Conservation (phyloP, 257 asterid genomes). For the Gentiana straminea region DNA sequence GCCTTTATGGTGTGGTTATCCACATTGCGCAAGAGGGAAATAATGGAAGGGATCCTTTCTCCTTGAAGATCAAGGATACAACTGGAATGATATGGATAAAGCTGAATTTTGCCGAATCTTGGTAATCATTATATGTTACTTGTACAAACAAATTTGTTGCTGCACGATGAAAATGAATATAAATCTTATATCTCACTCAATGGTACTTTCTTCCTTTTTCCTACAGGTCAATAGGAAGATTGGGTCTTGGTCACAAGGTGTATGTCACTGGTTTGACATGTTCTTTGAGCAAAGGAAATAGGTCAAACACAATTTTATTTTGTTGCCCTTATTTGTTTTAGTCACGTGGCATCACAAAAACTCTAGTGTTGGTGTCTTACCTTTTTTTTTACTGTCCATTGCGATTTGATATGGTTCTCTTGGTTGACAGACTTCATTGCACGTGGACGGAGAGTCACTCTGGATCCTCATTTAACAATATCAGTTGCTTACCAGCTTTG, state of each 20-base stretch:
- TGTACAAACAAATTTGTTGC: background rate
- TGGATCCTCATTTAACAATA: slow-evolving; percentile 61
- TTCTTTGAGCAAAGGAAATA: slow-evolving; percentile 34
- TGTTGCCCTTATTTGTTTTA: too few relatives aligned
- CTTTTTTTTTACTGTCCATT: background rate
- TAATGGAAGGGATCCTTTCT: slow-evolving; percentile 33
- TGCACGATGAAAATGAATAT: slow-evolving; percentile 2
- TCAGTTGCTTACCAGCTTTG: slow-evolving; percentile 77
- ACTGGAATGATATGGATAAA: slow-evolving; percentile 72
- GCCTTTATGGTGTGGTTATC: slow-evolving; percentile 64
- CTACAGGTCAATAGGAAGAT: slow-evolving; percentile 70
- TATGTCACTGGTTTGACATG: slow-evolving; percentile 71
- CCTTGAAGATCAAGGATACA: slow-evolving; percentile 56
- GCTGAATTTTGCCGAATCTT: slow-evolving; percentile 54
- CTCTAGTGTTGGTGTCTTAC: too few relatives aligned
- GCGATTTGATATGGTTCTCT: slow-evolving; percentile 6
- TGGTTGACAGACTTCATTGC: slow-evolving; percentile 51
- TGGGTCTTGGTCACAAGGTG: slow-evolving; percentile 64
- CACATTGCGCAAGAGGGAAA: slow-evolving; percentile 27
- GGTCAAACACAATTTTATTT: slow-evolving; percentile 11
- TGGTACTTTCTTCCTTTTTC: slow-evolving; percentile 14
- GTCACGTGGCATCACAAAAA: too few relatives aligned
- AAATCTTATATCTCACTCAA: background rate
- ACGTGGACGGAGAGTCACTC: slow-evolving; percentile 58
- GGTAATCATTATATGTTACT: slow-evolving; percentile 32